phyloP scores from a whole-genome alignment of 768 basidiomycete species.

The Hypsizygus marmoreus region DNA sequence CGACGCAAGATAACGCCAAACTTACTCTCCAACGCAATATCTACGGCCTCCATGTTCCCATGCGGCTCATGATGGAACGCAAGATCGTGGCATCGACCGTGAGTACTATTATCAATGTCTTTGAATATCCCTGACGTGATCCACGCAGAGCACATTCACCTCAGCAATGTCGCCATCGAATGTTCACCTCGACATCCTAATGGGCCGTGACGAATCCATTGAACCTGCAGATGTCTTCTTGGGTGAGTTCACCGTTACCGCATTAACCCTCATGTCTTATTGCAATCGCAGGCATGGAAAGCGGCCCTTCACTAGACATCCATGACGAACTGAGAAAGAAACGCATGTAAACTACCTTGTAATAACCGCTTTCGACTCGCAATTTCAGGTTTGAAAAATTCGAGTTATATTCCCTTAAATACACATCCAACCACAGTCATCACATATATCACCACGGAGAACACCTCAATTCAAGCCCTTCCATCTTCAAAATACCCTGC shows the following conservation, averaged over 20 bases:
- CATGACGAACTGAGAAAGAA: conserved; percentile 73
- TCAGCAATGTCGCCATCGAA: conserved; percentile 69
- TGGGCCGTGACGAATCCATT: conserved; percentile 88
- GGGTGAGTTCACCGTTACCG: conserved; percentile 43
- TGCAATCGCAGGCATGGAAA: conserved; percentile 50
- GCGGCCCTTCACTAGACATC: conserved; percentile 50
- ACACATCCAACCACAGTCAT: background rate
- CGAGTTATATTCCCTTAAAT: conserved; percentile 2
- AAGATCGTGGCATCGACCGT: conserved; percentile 74
- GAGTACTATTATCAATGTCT: conserved; percentile 25
- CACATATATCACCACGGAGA: conserved; percentile 13
- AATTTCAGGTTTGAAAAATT: no score
- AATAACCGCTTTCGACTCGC: conserved; percentile 11
- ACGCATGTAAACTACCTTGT: conserved; percentile 38
- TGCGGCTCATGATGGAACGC: conserved; percentile 92
- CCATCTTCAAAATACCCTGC: conserved; percentile 40
- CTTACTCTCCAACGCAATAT: conserved; percentile 82
- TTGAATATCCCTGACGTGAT: background rate
- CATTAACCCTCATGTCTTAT: background rate
- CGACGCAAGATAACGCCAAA: conserved; percentile 86
- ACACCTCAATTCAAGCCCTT: conserved; percentile 28
- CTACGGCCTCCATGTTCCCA: conserved; percentile 86
- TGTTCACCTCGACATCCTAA: conserved; percentile 88
- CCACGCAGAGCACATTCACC: conserved; percentile 62
- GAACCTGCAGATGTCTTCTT: conserved; percentile 80